Evolutionary conservation across 164 flowering plant species (phyloP).

Genomic region (Protea cynaroides): DNA sequence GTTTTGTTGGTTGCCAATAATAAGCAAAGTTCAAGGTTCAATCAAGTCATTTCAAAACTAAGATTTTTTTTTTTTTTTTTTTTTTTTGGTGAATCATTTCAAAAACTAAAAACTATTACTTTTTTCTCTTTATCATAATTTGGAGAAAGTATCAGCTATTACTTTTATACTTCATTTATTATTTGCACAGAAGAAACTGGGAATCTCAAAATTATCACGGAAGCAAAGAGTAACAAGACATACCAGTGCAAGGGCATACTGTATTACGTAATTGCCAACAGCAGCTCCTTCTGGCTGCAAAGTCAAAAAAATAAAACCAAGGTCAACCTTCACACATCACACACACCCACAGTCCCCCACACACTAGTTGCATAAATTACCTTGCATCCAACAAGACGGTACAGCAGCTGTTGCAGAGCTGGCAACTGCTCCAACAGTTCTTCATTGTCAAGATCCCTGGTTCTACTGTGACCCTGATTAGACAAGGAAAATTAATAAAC

Average conservation of each 20-base stretch:
- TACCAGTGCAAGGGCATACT: constrained; percentile 79
- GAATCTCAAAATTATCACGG: neutral
- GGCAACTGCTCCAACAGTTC: constrained; percentile 73
- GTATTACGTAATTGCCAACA: constrained; percentile 54
- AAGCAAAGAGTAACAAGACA: constrained; percentile 1
- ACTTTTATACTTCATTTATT: too few species aligned
- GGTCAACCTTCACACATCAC: neutral
- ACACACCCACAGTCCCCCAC: too few species aligned
- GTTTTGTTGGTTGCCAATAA: too few species aligned
- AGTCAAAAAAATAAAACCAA: constrained; percentile 4
- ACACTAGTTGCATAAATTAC: constrained; percentile 21
- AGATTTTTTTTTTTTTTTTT: too few species aligned
- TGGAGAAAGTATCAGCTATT: too few species aligned
- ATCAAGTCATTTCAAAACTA: too few species aligned
- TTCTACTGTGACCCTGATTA: constrained; percentile 63
- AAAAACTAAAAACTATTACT: too few species aligned
- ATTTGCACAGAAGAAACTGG: too few species aligned
- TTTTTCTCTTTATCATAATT: too few species aligned
- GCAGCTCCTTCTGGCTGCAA: constrained; percentile 87
- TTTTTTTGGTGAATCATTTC: too few species aligned
- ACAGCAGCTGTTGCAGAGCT: constrained; percentile 64
- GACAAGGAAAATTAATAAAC: neutral
- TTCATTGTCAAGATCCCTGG: constrained; percentile 62
- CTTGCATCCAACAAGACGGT: constrained; percentile 79
- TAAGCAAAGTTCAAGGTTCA: too few species aligned